Percentiles rank a stretch among this genome's conserved stretches.
phyloP scores from a whole-genome alignment of 441 rosid species.

The Theobroma grandiflorum region DNA sequence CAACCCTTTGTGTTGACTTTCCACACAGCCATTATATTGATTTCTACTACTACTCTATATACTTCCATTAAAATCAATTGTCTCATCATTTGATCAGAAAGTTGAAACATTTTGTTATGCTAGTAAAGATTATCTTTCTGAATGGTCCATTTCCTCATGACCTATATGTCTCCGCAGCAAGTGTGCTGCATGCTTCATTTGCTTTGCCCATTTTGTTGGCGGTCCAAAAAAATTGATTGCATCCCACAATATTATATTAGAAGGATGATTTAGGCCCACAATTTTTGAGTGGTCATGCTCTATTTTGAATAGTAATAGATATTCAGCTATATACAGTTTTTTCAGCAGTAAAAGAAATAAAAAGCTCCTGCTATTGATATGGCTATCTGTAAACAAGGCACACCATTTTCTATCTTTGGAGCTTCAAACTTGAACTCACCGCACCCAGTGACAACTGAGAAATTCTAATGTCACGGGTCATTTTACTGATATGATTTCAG shows the following conservation, averaged over 20 bases:
- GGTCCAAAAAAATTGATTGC: not conserved
- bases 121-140: not conserved
- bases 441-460: not conserved
- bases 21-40: slow-evolving; percentile 12
- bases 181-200: not conserved
- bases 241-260: slow-evolving; percentile 1
- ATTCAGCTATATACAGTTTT: not conserved
- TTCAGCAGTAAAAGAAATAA: not conserved
- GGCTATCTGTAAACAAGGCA: not conserved
- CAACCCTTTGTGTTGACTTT: slow-evolving; percentile 36
- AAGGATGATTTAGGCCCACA: not conserved
- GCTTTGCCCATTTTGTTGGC: slow-evolving; percentile 31
- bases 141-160: not conserved
- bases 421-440: not conserved
- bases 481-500: not conserved
- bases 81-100: slow-evolving; percentile 27
- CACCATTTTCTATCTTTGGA: not conserved
- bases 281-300: not conserved
- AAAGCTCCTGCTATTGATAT: not conserved
- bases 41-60: slow-evolving; percentile 10
- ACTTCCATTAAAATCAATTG: slow-evolving; percentile 13
- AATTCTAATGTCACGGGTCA: not conserved
- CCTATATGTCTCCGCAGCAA: not conserved
- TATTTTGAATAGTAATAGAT: not conserved
- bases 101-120: not conserved